phyloP scores from a whole-genome alignment of 768 basidiomycete species.

The Jaapia argillacea region DNA sequence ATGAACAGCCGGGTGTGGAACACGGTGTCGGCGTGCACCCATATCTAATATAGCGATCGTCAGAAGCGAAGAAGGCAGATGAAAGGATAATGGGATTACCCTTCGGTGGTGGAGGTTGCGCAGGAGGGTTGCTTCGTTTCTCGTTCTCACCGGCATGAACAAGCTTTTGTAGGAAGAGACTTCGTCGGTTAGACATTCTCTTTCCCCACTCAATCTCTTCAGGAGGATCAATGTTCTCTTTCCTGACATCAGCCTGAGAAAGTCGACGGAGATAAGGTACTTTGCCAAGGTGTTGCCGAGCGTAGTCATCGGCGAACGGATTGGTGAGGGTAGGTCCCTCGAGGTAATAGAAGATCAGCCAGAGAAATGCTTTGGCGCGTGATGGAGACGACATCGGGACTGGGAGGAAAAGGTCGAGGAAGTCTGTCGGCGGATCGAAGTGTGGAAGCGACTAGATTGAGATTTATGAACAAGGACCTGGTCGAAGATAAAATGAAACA shows the following conservation, averaged over 20 bases:
- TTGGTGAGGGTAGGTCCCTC: conserved; percentile 56
- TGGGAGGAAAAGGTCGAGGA: conserved; percentile 80
- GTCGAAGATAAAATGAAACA: conserved; percentile 15
- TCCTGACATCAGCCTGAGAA: conserved; percentile 38
- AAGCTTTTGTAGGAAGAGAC: conserved; percentile 60
- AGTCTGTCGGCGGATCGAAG: conserved; percentile 67
- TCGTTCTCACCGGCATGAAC: conserved; percentile 34
- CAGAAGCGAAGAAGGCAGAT: no score
- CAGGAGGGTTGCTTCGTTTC: conserved; percentile 23
- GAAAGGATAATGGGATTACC: neutral
- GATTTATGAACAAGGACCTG: neutral
- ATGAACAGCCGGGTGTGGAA: conserved; percentile 8
- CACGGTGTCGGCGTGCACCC: conserved; percentile 6
- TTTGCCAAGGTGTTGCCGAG: conserved; percentile 45
- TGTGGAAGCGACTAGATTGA: conserved; percentile 34
- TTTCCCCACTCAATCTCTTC: conserved; percentile 75
- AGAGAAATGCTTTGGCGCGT: conserved; percentile 73
- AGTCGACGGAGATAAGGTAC: conserved; percentile 52
- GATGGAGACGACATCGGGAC: conserved; percentile 60
- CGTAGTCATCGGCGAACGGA: conserved; percentile 66
- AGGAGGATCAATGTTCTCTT: conserved; percentile 69
- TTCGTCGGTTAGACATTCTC: conserved; percentile 63
- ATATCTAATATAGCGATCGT: neutral
- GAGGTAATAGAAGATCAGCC: conserved; percentile 77
- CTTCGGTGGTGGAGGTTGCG: conserved; percentile 16